These are phyloP conservation scores for Kurtzmaniella cleridarum DNA, from an alignment of 805 yeast species.

Conservation along the genomic window DNA sequence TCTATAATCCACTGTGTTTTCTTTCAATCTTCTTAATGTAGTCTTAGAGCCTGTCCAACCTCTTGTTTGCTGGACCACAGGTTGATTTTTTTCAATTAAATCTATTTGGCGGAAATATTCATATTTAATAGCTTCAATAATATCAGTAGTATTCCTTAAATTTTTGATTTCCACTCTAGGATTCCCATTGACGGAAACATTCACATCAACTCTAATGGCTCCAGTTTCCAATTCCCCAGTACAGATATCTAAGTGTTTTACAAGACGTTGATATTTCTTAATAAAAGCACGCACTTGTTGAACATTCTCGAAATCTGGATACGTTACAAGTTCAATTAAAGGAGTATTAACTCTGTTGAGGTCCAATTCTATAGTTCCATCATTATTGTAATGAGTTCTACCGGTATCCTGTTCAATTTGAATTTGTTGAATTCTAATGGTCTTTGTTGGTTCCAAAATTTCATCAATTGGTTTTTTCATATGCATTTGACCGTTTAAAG, in stretches of 20 bases:
- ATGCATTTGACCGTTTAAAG: conserved; percentile 56
- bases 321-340: conserved; percentile 84
- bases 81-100: conserved; percentile 32
- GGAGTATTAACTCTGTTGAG: conserved; percentile 83
- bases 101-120: conserved; percentile 70
- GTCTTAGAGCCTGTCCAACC: conserved; percentile 88
- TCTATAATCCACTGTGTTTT: conserved; percentile 78
- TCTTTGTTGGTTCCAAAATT: conserved; percentile 33
- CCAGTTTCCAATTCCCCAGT: conserved; percentile 93
- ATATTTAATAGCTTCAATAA: conserved; percentile 63
- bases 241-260: conserved; percentile 66
- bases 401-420: conserved; percentile 97
- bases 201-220: conserved; percentile 92
- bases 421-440: conserved; percentile 66
- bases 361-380: conserved; percentile 52
- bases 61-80: conserved; percentile 60
- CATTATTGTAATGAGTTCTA: conserved; percentile 53
- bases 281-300: conserved; percentile 73
- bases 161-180: conserved; percentile 86
- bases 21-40: conserved; percentile 65
- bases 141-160: conserved; percentile 77
- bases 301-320: conserved; percentile 71
- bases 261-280: conserved; percentile 69
- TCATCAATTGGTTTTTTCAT: conserved; percentile 52
- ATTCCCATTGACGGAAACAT: conserved; percentile 70